A percentile compares a stretch with the other conserved stretches of the same genome.
Evolutionary conservation across 2,329 filamentous ascomycete genomes (phyloP).

Genomic region (Ilyonectria destructans): DNA sequence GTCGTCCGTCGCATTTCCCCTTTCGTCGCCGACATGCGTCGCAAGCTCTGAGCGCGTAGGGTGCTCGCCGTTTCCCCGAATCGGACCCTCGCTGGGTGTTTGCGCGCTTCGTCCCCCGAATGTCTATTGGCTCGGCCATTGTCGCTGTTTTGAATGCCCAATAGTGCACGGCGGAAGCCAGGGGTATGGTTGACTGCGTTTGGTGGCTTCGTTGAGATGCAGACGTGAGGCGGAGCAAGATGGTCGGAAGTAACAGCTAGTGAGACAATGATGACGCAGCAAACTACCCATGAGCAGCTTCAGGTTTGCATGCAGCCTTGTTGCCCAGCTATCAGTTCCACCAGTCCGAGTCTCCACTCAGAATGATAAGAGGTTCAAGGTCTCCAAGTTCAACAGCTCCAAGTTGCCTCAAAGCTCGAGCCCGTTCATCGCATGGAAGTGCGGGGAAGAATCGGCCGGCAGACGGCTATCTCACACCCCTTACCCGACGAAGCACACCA

Average conservation of each 20-base stretch:
- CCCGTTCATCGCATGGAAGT: background rate
- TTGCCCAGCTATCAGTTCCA: background rate
- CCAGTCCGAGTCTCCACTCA: background rate
- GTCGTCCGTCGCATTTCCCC: slow-evolving; percentile 44
- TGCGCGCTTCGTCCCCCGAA: background rate
- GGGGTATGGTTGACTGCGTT: background rate
- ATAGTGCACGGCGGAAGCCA: background rate
- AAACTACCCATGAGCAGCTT: background rate
- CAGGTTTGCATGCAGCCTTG: background rate
- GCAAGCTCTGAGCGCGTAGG: slow-evolving; percentile 45
- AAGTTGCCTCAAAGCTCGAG: background rate
- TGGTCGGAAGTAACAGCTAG: background rate
- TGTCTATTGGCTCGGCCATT: background rate
- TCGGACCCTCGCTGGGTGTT: slow-evolving; percentile 4
- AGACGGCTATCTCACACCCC: background rate
- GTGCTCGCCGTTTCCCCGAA: slow-evolving; percentile 32
- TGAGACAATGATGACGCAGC: too few relatives aligned
- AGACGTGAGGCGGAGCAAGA: background rate
- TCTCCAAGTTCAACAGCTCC: background rate
- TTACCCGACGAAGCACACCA: background rate
- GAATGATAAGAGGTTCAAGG: background rate
- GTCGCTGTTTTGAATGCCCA: background rate
- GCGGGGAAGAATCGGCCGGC: background rate
- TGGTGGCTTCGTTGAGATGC: background rate
- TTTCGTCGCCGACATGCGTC: slow-evolving; percentile 46